Evolutionary conservation across 2,329 filamentous ascomycete species (phyloP), one percentile per base, ranked within the genome.

Genomic region (Endoconidiophora polonica): DNA sequence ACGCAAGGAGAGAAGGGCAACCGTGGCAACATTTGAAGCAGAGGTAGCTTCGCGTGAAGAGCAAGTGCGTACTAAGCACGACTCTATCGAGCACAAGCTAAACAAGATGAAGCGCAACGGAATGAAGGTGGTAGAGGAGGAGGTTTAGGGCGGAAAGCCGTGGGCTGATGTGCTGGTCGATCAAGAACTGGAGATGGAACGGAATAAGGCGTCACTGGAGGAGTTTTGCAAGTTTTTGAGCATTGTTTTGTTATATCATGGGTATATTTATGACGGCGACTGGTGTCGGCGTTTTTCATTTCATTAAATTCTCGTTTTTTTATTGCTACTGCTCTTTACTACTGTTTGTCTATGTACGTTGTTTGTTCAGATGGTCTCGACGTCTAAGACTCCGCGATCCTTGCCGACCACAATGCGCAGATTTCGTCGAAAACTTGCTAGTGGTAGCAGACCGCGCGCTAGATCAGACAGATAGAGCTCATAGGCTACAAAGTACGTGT

Each of bases 401-500:
- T 69, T 69, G 40, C 72, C 71, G 2, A 85, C 74, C 7, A 81
- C 65, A 45, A 85, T 62, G 49, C 77, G 67, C 56, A 85, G 63
- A 60, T 84, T 79, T 54, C 68, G 66, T 5, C 70, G 70, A 23
- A 67, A 61, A 58, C 66, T 69, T 16, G 67, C 61, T 1, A 61
- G 51, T 9, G 22, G 37, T 10, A 24, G 23, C 5, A 49, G 26
- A 7, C 46, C 46, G 5, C 36, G 20, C 9, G 36, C 41, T 7
- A 53, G 43, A 33, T 40, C 43, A 12, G 26, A 18, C 18, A 53
- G 20, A 41, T 53, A 86, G 9, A 85, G 68, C 65, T 85, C 81
- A 57, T 85, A 85, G 1, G 78, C 79, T 3, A 81, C 81, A 58
- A 79, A 84, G 62, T 85, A 78, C 1, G 69, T 73, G 54, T 77